Base-by-base conservation (phyloP, 768 basidiomycete species). In the Panaeolus papilionaceus region DNA sequence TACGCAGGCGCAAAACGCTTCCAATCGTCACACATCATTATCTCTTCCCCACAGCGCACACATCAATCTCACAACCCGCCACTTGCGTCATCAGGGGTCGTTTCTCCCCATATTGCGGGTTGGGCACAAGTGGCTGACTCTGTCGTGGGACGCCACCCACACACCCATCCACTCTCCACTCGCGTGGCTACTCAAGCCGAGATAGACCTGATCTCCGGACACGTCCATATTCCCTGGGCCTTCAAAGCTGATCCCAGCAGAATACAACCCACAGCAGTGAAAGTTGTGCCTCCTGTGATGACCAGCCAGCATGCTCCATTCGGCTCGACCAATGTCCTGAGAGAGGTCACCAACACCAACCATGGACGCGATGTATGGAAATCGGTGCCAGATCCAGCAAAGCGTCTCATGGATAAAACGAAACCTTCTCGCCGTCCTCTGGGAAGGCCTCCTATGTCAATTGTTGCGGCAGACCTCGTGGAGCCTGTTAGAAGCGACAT, bases 51-150 rank as follows among this genome's bases (percentile, higher is more conserved):
- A 47, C 23, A 2, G 37, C 11, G 26, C 14, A 3, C 62, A 26
- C 47, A 61, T 40, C 61, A 64, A n/a, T 3, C 61, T 64, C 12
- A 64, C 33, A n/a, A 44, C 33, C 39, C 33, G 28, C 7, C 20
- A 49, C 64, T 12, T 20, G n/a, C 38, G 38, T 37, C 67, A 64
- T 38, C 40, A 49, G 62, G 68, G 28, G 33, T 62, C 38, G 68
- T 71, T 44, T 62, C 69, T 0, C 71, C 72, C 18, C 71, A 74
- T 62, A 68, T 71, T 47, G 67, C 67, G 33, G 71, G 64, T 28
- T 75, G 72, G 74, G 72, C 68, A 67, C 67, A 70, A 51, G 68
- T 73, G 71, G 75, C 75, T 65, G 75, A 76, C 67, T 33, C 63
- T 7, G 71, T 75, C 16, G 75, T 76, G 23, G 75, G 75, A 37